Evolutionary conservation across 2,329 filamentous ascomycete species (phyloP), one percentile per base, ranked within the genome.

Genomic region (Aspergillus sp.): DNA sequence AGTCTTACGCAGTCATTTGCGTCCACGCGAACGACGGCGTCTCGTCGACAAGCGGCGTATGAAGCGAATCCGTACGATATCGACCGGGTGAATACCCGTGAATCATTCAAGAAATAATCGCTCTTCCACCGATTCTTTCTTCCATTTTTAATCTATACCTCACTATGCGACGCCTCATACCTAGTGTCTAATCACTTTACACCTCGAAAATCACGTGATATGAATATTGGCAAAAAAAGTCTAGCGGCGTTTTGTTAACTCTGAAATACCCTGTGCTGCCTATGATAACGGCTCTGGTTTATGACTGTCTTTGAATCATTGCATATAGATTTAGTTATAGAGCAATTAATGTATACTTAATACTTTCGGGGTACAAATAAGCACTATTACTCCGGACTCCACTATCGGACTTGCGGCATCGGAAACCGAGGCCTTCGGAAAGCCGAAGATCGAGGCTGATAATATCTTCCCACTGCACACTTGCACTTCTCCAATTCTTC

Each of bases 61-160:
- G 69, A 72, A 10, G 67, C 62, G 7, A 72, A 70, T 43, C 69
- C 70, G 2, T 73, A 66, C 50, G 67, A 69, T 48, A 63, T 72
- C 48, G 70, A 73, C 45, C 62, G 69, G 19, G 69, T 72, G 39
- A 63, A 73, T 52, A 72, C 69, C 2, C 60, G 54, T 30, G 62
- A 70, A 28, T 67, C 66, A 8, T 64, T 65, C 54, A 64, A 63
- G 46, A 42, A 49, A 35, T 43, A 19, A 19, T 19, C 19, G 19
- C 19, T 19, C 19, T 19, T 19, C 19, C 19, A 19, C 19, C 28
- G 38, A 28, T n/a, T 42, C 29, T 39, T 33, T 30, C 36, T 28
- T 9, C 29, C 19, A 19, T n/a, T n/a, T n/a, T 19, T 19, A 19
- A n/a, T 48, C 45, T 44, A 41, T 41, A 34, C 36, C 32, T 38